Evolutionary conservation across 1,139 yeast species (phyloP).

Genomic region (Taphrina deformans): DNA sequence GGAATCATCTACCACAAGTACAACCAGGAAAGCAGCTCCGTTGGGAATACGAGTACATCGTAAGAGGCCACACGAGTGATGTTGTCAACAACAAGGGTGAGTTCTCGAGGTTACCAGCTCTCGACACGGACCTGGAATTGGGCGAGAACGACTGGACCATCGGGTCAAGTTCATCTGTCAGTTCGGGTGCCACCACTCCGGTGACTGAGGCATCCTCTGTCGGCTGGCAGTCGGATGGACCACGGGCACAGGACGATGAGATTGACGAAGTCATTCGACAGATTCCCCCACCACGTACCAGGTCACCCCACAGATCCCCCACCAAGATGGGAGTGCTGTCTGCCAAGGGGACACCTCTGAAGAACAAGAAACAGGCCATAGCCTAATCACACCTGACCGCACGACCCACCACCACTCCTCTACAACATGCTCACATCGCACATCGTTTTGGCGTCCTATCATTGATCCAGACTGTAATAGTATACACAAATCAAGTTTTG

Average conservation of each 20-base stretch:
- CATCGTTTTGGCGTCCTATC: background rate
- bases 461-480: background rate
- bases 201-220: slow-evolving; percentile 17
- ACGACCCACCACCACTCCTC: background rate
- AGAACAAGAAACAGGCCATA: slow-evolving; percentile 12
- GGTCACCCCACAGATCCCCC: background rate
- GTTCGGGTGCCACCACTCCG: slow-evolving; percentile 26
- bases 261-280: slow-evolving; percentile 13
- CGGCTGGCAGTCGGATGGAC: slow-evolving; percentile 24
- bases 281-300: background rate
- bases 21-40: slow-evolving; percentile 69
- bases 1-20: slow-evolving; percentile 69
- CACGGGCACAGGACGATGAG: slow-evolving; percentile 15
- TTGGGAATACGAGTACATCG: slow-evolving; percentile 68
- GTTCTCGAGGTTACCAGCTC: slow-evolving; percentile 15
- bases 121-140: slow-evolving; percentile 24
- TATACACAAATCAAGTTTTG: background rate
- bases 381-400: background rate
- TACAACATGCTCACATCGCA: background rate
- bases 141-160: slow-evolving; percentile 31
- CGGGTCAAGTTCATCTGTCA: slow-evolving; percentile 23
- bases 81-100: slow-evolving; percentile 4
- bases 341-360: background rate
- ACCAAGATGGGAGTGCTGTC: background rate
- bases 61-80: slow-evolving; percentile 42